Evolutionary conservation across 2,329 filamentous ascomycete species (phyloP), one percentile per base, ranked within the genome.

Genomic region (Pseudodiploospora longispora): DNA sequence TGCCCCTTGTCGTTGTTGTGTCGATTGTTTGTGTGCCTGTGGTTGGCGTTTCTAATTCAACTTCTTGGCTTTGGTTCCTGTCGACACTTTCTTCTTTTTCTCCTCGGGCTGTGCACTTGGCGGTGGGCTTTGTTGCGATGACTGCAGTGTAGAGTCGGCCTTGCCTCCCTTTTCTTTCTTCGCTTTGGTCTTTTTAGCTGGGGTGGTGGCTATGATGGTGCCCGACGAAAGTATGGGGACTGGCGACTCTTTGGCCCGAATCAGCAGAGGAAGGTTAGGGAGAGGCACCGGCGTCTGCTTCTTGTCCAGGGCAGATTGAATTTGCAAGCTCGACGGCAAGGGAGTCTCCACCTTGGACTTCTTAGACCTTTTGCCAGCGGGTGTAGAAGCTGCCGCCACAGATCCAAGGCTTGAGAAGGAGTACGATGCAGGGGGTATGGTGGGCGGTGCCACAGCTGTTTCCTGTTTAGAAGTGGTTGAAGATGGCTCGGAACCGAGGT

Each of bases 241-340:
- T 8, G 57, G 52, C 8, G 59, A 56, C 27, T 53, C 49, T 38
- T 54, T 57, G 35, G 49, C 45, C 27, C 50, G 58, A 4, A 59
- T 59, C 6, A 57, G 56, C 27, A 59, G 54, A 30, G 64, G 66
- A 10, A 67, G 49, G n/a, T 47, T 52, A 7, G 66, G 68, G 5
- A 67, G 50, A 6, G 61, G 65, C 4, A 64, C 57, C 4, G 50
- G 51, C 12, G 60, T 59, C 40, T 61, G 58, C 7, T 59, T 53
- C 38, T 56, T 55, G 8, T 47, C 35, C 19, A 19, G 19, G 19
- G 19, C 19, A 19, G 19, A 19, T 19, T 19, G 19, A 19, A 19
- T 19, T 19, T 19, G 19, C 19, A 19, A 19, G 19, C 3, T 19
- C 3, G 19, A 19, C 19, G 59, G 51, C 8, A 59, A 47, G 6